A percentile compares a stretch with the other conserved stretches of the same genome.
Conservation (phyloP, 2,329 filamentous ascomycete genomes). For the Arachnomyces sp. region DNA sequence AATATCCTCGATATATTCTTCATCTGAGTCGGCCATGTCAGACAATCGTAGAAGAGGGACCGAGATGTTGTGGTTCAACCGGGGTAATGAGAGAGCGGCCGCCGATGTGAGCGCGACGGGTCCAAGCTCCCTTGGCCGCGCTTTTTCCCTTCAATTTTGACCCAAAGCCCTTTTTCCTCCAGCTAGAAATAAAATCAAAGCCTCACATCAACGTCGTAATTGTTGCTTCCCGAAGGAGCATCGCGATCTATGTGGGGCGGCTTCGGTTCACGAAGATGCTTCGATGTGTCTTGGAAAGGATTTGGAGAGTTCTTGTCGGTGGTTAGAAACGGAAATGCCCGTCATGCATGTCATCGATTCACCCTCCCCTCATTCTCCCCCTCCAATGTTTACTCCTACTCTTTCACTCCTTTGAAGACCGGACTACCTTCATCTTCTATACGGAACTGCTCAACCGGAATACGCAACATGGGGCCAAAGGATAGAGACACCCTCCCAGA, state of each 20-base stretch:
- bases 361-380: slow-evolving; percentile 16
- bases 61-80: slow-evolving; percentile 5
- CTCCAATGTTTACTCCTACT: slow-evolving; percentile 11
- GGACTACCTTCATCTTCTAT: slow-evolving; percentile 14
- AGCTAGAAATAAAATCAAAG: background rate
- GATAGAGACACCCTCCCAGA: slow-evolving; percentile 41
- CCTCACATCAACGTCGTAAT: too few relatives aligned
- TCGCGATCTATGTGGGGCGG: too few relatives aligned
- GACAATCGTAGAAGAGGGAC: background rate
- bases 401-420: slow-evolving; percentile 10
- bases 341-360: slow-evolving; percentile 13
- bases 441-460: slow-evolving; percentile 34
- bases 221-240: too few relatives aligned
- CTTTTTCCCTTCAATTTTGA: slow-evolving; percentile 3
- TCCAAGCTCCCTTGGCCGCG: slow-evolving; percentile 2
- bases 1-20: slow-evolving; percentile 44
- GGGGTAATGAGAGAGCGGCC: slow-evolving; percentile 1
- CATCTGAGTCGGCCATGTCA: slow-evolving; percentile 41
- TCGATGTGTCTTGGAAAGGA: too few relatives aligned
- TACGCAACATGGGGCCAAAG: slow-evolving; percentile 33
- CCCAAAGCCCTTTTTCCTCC: background rate
- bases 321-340: too few relatives aligned
- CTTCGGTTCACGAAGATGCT: too few relatives aligned
- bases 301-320: too few relatives aligned
- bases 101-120: too few relatives aligned